Evolutionary conservation across 805 yeast species (phyloP).

Genomic region (Torulaspora franciscae): DNA sequence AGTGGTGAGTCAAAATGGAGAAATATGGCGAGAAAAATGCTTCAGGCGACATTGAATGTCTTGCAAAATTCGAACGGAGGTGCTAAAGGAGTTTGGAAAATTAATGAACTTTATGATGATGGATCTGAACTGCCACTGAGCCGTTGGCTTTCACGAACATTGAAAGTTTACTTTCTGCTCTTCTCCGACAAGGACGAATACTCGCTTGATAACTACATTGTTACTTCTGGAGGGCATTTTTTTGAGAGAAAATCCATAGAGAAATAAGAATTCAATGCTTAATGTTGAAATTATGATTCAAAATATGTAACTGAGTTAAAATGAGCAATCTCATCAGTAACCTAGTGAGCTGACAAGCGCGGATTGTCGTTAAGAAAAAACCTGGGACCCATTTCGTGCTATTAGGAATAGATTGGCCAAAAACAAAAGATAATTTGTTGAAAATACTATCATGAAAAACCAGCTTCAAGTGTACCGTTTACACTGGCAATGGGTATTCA

Average conservation of each 20-base stretch:
- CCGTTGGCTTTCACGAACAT: slow-evolving; percentile 55
- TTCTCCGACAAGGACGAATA: slow-evolving; percentile 42
- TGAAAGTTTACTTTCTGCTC: slow-evolving; percentile 50
- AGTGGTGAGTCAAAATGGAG: slow-evolving; percentile 59
- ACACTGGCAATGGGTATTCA: slow-evolving; percentile 66
- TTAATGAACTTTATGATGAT: slow-evolving; percentile 35
- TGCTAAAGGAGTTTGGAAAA: slow-evolving; percentile 40
- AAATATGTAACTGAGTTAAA: slow-evolving; percentile 6
- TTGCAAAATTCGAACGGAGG: slow-evolving; percentile 31
- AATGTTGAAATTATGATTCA: slow-evolving; percentile 15
- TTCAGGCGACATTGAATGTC: slow-evolving; percentile 37
- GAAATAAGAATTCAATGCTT: background rate
- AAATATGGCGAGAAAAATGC: slow-evolving; percentile 48
- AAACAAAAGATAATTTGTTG: slow-evolving; percentile 14
- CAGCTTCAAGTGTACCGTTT: slow-evolving; percentile 18
- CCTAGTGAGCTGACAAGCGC: slow-evolving; percentile 3
- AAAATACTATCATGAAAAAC: slow-evolving; percentile 15
- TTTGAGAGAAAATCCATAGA: slow-evolving; percentile 33
- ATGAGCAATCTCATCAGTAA: slow-evolving; percentile 5
- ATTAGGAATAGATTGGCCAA: slow-evolving; percentile 2
- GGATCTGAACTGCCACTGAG: slow-evolving; percentile 38
- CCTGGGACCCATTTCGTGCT: slow-evolving; percentile 7
- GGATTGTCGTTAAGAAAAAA: slow-evolving; percentile 1
- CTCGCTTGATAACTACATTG: slow-evolving; percentile 50
- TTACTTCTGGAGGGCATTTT: slow-evolving; percentile 63